A percentile compares a stretch with the other conserved stretches of the same genome.
Conservation (phyloP, 331 rosid species). For the Stylosanthes scabra region DNA sequence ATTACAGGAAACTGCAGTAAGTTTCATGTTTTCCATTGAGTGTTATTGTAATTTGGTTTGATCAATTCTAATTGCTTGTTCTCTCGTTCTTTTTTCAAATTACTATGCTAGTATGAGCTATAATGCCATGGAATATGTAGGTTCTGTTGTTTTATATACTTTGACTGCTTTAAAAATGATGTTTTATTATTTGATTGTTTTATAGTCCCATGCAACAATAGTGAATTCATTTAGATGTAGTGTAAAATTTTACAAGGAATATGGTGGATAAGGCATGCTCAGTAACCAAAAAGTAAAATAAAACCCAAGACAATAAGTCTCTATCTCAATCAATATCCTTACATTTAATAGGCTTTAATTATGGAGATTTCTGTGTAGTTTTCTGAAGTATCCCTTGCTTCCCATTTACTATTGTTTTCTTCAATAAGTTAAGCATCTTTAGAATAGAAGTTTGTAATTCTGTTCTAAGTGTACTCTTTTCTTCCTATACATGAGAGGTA, state of each 20-base stretch:
- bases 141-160: constrained; percentile 10
- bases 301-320: not conserved
- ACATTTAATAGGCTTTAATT: constrained; percentile 1
- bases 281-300: not conserved
- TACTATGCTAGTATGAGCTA: constrained; percentile 23
- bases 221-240: not conserved
- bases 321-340: not conserved
- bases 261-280: constrained; percentile 8
- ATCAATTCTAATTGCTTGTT: constrained; percentile 36
- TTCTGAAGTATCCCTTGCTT: constrained; percentile 7
- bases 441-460: not conserved
- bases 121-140: constrained; percentile 26
- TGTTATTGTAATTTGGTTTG: constrained; percentile 38
- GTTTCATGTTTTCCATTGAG: constrained; percentile 49
- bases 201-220: constrained; percentile 3
- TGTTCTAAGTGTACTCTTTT: not conserved
- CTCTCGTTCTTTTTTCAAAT: constrained; percentile 32
- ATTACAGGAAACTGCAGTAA: constrained; percentile 85
- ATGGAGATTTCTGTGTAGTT: not conserved
- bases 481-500: not conserved
- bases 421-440: not conserved
- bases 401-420: constrained; percentile 13
- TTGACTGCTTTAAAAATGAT: constrained; percentile 10
- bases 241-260: not conserved
- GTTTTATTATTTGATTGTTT: not conserved